Evolutionary conservation across 2,329 filamentous ascomycete species (phyloP).

Genomic region (Albophoma yamanashiensis): DNA sequence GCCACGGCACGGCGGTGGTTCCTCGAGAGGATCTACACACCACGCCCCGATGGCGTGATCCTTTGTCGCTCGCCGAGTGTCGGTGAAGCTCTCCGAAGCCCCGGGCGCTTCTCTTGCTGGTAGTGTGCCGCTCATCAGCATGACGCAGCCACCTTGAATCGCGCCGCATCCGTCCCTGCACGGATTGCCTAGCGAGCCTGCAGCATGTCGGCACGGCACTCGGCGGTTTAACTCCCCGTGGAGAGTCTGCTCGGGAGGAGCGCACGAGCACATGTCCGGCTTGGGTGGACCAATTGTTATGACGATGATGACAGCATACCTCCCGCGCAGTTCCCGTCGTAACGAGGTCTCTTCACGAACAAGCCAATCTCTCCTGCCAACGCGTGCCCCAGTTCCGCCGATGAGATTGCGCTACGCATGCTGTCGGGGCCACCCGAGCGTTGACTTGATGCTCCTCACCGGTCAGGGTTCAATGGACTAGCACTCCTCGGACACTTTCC

Average conservation of each 20-base stretch:
- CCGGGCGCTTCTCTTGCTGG: neutral
- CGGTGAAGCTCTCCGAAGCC: neutral
- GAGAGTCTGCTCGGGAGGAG: neutral
- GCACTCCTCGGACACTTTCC: neutral
- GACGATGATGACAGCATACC: neutral
- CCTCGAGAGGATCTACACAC: neutral
- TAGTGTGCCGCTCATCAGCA: neutral
- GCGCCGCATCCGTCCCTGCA: neutral
- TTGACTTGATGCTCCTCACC: neutral
- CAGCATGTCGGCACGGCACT: neutral
- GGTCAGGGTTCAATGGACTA: neutral
- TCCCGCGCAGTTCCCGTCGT: neutral
- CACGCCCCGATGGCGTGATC: neutral
- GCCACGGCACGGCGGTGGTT: neutral
- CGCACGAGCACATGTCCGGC: neutral
- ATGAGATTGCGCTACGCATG: no score
- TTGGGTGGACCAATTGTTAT: neutral
- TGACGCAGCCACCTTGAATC: neutral
- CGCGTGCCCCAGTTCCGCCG: neutral
- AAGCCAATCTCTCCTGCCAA: neutral
- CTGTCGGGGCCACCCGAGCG: neutral
- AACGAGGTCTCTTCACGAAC: neutral
- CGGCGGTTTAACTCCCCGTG: neutral
- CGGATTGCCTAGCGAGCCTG: neutral
- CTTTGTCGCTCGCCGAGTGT: neutral